phyloP scores from a whole-genome alignment of 139 green algal genomes.

The Chlorella vulgaris region DNA sequence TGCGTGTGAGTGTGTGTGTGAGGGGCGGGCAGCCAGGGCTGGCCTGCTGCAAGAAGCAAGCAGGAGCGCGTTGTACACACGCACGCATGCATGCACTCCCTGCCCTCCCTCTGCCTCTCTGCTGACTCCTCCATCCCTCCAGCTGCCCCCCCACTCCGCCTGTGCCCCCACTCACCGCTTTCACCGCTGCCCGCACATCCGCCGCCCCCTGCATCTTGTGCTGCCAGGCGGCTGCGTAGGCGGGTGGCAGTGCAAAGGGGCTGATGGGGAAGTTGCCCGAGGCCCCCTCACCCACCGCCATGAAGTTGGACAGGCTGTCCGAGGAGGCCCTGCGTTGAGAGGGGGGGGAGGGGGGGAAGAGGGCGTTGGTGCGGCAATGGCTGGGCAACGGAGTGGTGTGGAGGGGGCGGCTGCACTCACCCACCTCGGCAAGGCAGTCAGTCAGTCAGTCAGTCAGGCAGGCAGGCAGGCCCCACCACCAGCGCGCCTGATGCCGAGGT shows the following conservation, averaged over 20 bases:
- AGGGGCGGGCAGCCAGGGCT: no score
- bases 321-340: slow-evolving; percentile 17
- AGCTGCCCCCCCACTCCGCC: not conserved
- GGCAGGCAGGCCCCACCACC: not conserved
- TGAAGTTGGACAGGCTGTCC: slow-evolving; percentile 31
- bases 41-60: no score
- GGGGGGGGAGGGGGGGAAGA: no score
- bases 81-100: no score
- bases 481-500: slow-evolving; percentile 24
- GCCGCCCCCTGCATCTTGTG: slow-evolving; percentile 75
- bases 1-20: not conserved
- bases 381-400: no score
- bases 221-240: slow-evolving; percentile 80
- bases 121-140: no score
- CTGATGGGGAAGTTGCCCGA: slow-evolving; percentile 27
- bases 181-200: slow-evolving; percentile 72
- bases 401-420: no score
- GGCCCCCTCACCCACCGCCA: slow-evolving; percentile 14
- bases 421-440: not conserved
- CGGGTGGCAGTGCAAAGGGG: slow-evolving; percentile 83
- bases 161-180: slow-evolving; percentile 32
- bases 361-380: no score
- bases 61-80: no score
- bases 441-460: no score
- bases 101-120: no score